Conservation (phyloP, 2,329 filamentous ascomycete species). For the Verticillium nubilum region DNA sequence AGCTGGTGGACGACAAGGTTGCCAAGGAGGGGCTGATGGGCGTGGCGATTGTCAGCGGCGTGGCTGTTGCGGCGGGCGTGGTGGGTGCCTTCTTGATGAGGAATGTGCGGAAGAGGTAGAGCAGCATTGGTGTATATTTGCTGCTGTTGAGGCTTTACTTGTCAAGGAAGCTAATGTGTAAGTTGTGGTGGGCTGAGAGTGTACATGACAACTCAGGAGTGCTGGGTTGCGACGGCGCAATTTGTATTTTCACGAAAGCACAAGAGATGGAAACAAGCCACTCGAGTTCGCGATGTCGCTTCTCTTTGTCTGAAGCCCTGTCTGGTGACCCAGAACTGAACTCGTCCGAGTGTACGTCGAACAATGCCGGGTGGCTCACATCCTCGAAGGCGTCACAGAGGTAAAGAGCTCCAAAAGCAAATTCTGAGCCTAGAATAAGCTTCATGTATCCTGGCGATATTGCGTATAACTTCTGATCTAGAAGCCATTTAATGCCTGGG, state of each 20-base stretch:
- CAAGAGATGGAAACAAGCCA: not conserved
- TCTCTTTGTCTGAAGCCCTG: too few relatives aligned
- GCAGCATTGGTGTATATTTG: not conserved
- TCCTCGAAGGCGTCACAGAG: too few relatives aligned
- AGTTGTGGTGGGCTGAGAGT: not conserved
- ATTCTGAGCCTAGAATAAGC: too few relatives aligned
- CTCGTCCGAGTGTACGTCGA: too few relatives aligned
- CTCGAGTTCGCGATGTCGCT: not conserved
- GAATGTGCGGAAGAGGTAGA: slow-evolving; percentile 58
- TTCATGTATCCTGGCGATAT: too few relatives aligned
- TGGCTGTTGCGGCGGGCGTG: slow-evolving; percentile 89
- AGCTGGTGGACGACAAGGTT: slow-evolving; percentile 92
- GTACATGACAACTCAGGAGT: not conserved
- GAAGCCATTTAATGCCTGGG: too few relatives aligned
- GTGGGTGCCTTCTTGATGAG: slow-evolving; percentile 82
- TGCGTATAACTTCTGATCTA: too few relatives aligned
- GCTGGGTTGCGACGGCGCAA: not conserved
- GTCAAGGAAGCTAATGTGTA: not conserved
- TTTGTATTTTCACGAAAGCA: not conserved
- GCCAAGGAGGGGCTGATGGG: slow-evolving; percentile 90
- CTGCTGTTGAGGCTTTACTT: not conserved
- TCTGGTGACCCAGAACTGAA: too few relatives aligned
- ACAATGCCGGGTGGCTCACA: too few relatives aligned
- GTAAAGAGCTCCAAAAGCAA: too few relatives aligned
- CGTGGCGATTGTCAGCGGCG: slow-evolving; percentile 88